Base-by-base conservation (phyloP, 768 basidiomycete species). In the Lactifluus volemus region DNA sequence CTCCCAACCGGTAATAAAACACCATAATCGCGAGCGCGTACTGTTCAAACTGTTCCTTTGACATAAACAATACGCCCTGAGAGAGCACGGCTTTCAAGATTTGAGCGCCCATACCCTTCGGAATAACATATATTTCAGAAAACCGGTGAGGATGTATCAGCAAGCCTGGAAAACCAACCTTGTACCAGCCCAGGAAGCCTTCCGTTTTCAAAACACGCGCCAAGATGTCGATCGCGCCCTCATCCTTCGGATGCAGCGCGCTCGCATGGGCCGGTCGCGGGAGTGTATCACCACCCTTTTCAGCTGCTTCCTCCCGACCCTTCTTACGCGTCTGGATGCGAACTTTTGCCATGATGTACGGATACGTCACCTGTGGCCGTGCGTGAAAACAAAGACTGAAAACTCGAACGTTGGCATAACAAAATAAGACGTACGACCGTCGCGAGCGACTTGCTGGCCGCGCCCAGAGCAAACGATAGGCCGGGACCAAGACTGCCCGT, bases 341-440 rank as follows among this genome's bases (percentile, higher is more conserved):
- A 36, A 98, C 92, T 78, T 98, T 98, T 50, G 90, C 91, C 89
- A 93, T 92, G 66, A 94, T 94, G 70, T 95, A 94, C 0, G 92
- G 93, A 70, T 95, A 96, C 2, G 92, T 96, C 32, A 93, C 90
- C 93, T 94, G 11, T 38, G 1, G 6, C 5, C 38, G 38, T 38
- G 38, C 38, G 51, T 17, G 19, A 56, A 51, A 42, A 11, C 47
- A 52, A 38, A 30, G 32, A 3, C 32, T 25, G 17, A 8, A 3
- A 12, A 52, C 52, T 17, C 41, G 3, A 25, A 36, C 57, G 39
- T 12, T 25, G 2, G 39, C 17, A 15, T 1, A 15, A 5, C 6
- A 42, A 47, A 11, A 32, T 9, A 51, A 14, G 11, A 80, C 88
- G 59, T 72, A 96, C 97, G 39, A 99, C 78, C 2, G 97, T 99